A percentile compares a stretch with the other conserved stretches of the same genome.
Evolutionary conservation across 495 filamentous ascomycete genomes (phyloP).

Genomic region (Penicillium cataractarum): DNA sequence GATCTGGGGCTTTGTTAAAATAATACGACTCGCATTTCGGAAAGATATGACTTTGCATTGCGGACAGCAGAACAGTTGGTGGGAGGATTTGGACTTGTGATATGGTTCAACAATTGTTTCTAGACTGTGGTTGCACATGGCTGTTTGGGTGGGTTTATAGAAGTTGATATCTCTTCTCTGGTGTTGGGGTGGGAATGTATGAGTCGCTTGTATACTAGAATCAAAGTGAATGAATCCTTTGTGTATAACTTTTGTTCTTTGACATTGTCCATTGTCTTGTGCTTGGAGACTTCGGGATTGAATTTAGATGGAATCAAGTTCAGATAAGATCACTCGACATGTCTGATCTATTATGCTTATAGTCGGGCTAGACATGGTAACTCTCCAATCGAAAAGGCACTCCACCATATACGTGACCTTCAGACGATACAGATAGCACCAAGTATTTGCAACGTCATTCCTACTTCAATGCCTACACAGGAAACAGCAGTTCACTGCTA

Average conservation of each 20-base stretch:
- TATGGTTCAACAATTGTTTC: not conserved
- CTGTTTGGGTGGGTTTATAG: not conserved
- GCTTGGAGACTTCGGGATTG: not conserved
- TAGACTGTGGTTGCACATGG: not conserved
- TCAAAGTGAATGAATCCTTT: conserved; percentile 25
- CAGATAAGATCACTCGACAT: not conserved
- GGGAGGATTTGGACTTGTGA: too few species aligned
- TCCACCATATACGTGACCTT: not conserved
- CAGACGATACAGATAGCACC: not conserved
- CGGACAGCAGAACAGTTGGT: too few species aligned
- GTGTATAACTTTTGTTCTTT: conserved; percentile 16
- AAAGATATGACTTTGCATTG: too few species aligned
- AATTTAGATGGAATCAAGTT: not conserved
- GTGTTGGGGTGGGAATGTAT: conserved; percentile 10
- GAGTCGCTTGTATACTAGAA: conserved; percentile 33
- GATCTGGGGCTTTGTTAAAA: not conserved
- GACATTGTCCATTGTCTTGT: not conserved
- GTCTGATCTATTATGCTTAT: not conserved
- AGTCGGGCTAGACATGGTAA: not conserved
- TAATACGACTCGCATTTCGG: conserved; percentile 1
- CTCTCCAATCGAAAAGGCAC: not conserved
- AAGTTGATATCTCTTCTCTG: not conserved
- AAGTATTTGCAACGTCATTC: not conserved
- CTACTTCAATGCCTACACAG: not conserved
- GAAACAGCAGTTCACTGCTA: not conserved